Percentiles rank a stretch among this genome's conserved stretches.
Conservation (phyloP, 2,329 filamentous ascomycete genomes). For the Helotiales sp. region DNA sequence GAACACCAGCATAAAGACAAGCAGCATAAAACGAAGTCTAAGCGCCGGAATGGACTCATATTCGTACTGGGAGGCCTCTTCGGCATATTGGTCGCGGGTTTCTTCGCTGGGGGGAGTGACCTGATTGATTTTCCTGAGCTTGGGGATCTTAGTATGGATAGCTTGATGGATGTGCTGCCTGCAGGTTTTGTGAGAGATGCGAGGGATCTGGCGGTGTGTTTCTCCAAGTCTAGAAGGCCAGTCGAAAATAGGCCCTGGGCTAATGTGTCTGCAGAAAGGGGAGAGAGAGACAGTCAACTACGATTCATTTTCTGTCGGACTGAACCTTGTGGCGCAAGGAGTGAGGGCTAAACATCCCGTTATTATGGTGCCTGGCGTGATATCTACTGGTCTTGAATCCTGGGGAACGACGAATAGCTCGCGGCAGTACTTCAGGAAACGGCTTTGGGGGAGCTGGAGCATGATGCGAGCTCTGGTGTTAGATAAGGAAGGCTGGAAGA, state of each 20-base stretch:
- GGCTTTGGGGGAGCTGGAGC: constrained; percentile 96
- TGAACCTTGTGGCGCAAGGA: constrained; percentile 82
- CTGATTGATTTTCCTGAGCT: constrained; percentile 79
- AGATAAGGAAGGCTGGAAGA: constrained; percentile 94
- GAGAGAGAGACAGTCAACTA: constrained; percentile 89
- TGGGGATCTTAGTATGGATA: constrained; percentile 79
- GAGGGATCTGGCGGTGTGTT: constrained; percentile 75
- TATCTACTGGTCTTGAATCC: constrained; percentile 94
- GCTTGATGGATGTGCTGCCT: constrained; percentile 84
- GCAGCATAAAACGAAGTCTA: constrained; percentile 39
- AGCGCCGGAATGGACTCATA: constrained; percentile 76
- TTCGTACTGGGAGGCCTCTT: constrained; percentile 90
- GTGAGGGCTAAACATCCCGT: constrained; percentile 83
- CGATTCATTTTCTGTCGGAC: constrained; percentile 90
- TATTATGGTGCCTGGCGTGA: constrained; percentile 97
- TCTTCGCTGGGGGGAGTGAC: constrained; percentile 89
- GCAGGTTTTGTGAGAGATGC: constrained; percentile 86
- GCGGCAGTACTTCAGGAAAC: constrained; percentile 88
- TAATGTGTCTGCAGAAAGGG: constrained; percentile 61
- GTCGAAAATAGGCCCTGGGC: background rate
- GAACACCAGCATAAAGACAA: constrained; percentile 26
- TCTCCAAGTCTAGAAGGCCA: background rate
- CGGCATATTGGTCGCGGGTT: constrained; percentile 84
- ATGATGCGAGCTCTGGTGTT: constrained; percentile 97
- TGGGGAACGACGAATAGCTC: constrained; percentile 91